Conservation (phyloP, 1,284 basidiomycete species). For the Ganoderma lucidum region DNA sequence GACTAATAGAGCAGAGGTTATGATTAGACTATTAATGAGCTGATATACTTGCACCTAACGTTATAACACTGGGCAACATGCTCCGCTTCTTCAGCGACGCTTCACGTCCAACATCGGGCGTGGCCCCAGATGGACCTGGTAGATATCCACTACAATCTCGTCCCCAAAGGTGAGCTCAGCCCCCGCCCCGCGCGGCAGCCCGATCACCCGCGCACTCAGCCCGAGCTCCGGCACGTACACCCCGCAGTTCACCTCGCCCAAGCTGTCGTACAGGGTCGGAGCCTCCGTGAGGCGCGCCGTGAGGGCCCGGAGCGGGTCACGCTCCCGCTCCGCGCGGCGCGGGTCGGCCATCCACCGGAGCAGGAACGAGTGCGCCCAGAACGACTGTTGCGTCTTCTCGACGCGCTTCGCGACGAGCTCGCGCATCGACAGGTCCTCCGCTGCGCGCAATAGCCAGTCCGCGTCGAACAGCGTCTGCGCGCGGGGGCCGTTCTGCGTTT, state of each 20-base stretch:
- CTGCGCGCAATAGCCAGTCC: slow-evolving; percentile 48
- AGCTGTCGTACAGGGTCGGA: slow-evolving; percentile 11
- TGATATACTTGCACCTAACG: not conserved
- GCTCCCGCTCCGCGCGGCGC: slow-evolving; percentile 32
- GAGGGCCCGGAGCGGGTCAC: slow-evolving; percentile 44
- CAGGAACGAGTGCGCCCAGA: slow-evolving; percentile 46
- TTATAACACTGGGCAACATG: not conserved
- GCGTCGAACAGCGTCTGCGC: slow-evolving; percentile 48
- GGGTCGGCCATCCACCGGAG: slow-evolving; percentile 41
- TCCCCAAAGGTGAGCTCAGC: slow-evolving; percentile 18
- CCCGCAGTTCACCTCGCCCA: slow-evolving; percentile 10
- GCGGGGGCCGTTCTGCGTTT: slow-evolving; percentile 31
- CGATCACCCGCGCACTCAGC: slow-evolving; percentile 24
- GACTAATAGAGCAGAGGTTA: not conserved
- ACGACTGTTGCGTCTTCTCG: slow-evolving; percentile 42
- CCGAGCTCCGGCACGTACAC: slow-evolving; percentile 33
- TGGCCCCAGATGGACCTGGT: slow-evolving; percentile 20
- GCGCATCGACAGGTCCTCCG: slow-evolving; percentile 36
- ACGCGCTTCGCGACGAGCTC: slow-evolving; percentile 40
- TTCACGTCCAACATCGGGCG: slow-evolving; percentile 23
- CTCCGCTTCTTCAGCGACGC: not conserved
- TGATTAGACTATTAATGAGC: not conserved
- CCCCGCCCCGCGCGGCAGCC: not conserved
- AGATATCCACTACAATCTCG: slow-evolving; percentile 25
- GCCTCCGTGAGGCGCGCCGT: slow-evolving; percentile 25